Percentiles rank a stretch among this genome's conserved stretches.
These are phyloP conservation scores for Aotearoamyces nothofagi DNA, from an alignment of 2,329 filamentous ascomycete genomes.

Conservation along the genomic window DNA sequence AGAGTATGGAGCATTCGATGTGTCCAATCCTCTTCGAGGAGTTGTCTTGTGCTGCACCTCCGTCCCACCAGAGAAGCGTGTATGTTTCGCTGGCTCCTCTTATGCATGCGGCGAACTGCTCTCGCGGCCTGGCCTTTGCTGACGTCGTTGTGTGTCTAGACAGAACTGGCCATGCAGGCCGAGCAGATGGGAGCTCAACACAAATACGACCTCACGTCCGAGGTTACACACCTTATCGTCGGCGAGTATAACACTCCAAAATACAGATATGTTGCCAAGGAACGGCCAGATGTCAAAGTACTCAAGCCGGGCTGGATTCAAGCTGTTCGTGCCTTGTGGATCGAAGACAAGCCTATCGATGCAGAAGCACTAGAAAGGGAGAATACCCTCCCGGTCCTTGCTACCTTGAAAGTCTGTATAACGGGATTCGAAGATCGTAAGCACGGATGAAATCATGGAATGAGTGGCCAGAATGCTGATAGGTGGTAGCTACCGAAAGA, in stretches of 20 bases:
- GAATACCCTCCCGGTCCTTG: slow-evolving; percentile 49
- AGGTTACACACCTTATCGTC: slow-evolving; percentile 88
- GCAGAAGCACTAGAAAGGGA: slow-evolving; percentile 52
- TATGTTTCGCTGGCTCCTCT: slow-evolving; percentile 34
- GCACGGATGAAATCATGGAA: slow-evolving; percentile 25
- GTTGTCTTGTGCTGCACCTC: slow-evolving; percentile 80
- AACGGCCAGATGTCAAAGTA: slow-evolving; percentile 72
- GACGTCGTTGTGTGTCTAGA: slow-evolving; percentile 17
- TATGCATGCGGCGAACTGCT: too few species aligned
- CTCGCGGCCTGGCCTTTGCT: neutral
- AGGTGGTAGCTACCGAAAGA: slow-evolving; percentile 41
- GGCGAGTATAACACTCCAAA: slow-evolving; percentile 83
- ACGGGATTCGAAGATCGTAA: slow-evolving; percentile 57
- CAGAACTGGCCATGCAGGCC: slow-evolving; percentile 46
- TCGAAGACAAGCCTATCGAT: slow-evolving; percentile 61
- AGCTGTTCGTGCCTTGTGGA: slow-evolving; percentile 54
- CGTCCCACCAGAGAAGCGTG: slow-evolving; percentile 63
- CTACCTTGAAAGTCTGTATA: slow-evolving; percentile 47
- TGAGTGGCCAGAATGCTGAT: slow-evolving; percentile 16
- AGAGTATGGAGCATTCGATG: slow-evolving; percentile 2
- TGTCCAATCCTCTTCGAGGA: slow-evolving; percentile 47
- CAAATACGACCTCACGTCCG: slow-evolving; percentile 85
- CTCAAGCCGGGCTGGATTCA: slow-evolving; percentile 77
- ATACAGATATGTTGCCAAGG: slow-evolving; percentile 87
- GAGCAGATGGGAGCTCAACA: slow-evolving; percentile 73